A percentile compares a stretch with the other conserved stretches of the same genome.
These are phyloP conservation scores for Anthracocystis setariae DNA, from an alignment of 1,284 basidiomycete genomes.

Conservation along the genomic window DNA sequence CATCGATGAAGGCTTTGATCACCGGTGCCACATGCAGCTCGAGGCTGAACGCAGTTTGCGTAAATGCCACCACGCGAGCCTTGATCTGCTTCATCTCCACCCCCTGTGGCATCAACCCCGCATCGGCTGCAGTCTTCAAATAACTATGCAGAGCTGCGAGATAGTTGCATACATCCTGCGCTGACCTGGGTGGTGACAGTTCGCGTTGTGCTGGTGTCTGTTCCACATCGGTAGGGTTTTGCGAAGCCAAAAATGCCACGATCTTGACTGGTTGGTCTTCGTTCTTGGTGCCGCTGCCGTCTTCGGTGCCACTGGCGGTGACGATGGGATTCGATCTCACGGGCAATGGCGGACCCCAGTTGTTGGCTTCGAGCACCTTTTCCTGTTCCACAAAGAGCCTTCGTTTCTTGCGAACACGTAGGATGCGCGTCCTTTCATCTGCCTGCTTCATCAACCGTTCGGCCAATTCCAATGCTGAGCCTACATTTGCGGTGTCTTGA, in stretches of 20 bases:
- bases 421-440: slow-evolving; percentile 15
- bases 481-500: slow-evolving; percentile 15
- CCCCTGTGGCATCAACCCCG: slow-evolving; percentile 10
- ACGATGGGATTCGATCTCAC: not conserved
- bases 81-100: slow-evolving; percentile 21
- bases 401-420: slow-evolving; percentile 34
- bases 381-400: slow-evolving; percentile 38
- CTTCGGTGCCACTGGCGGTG: not conserved
- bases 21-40: slow-evolving; percentile 16
- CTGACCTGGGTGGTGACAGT: slow-evolving; percentile 11
- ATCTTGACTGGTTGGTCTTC: slow-evolving; percentile 2
- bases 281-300: not conserved
- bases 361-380: slow-evolving; percentile 25
- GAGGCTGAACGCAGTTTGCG: slow-evolving; percentile 9
- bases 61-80: slow-evolving; percentile 15
- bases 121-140: slow-evolving; percentile 17
- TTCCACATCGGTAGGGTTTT: slow-evolving; percentile 8
- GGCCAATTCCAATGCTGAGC: slow-evolving; percentile 25
- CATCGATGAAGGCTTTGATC: slow-evolving; percentile 26
- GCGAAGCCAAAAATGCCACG: slow-evolving; percentile 22
- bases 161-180: slow-evolving; percentile 15
- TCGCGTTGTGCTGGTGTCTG: slow-evolving; percentile 3
- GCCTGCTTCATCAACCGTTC: slow-evolving; percentile 22
- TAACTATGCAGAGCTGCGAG: slow-evolving; percentile 21
- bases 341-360: slow-evolving; percentile 23